Evolutionary conservation across 805 yeast species (phyloP).

Genomic region (Schwanniomyces vanrijiae): DNA sequence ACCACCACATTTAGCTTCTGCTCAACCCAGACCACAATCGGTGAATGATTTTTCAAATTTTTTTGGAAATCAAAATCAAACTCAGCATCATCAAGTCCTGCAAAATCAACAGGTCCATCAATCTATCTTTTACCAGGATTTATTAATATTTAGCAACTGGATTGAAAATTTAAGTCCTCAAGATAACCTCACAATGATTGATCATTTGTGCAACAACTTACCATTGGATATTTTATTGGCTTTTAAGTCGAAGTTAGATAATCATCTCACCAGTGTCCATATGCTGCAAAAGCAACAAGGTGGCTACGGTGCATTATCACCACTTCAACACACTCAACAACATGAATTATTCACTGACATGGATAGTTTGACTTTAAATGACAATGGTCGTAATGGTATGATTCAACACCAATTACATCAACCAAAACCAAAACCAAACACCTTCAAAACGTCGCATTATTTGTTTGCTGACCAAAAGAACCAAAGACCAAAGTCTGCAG

Average conservation of each 20-base stretch:
- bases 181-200: slow-evolving; percentile 54
- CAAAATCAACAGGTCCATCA: slow-evolving; percentile 14
- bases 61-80: slow-evolving; percentile 11
- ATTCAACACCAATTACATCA: slow-evolving; percentile 26
- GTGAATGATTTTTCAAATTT: slow-evolving; percentile 38
- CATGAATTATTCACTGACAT: slow-evolving; percentile 16
- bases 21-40: slow-evolving; percentile 43
- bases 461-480: slow-evolving; percentile 17
- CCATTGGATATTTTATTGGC: slow-evolving; percentile 52
- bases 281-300: slow-evolving; percentile 1
- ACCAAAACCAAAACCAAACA: slow-evolving; percentile 41
- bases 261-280: slow-evolving; percentile 21
- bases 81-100: slow-evolving; percentile 9
- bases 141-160: slow-evolving; percentile 52
- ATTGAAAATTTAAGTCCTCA: slow-evolving; percentile 48
- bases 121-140: slow-evolving; percentile 48
- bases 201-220: slow-evolving; percentile 50
- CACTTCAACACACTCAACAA: slow-evolving; percentile 10
- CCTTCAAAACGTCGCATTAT: slow-evolving; percentile 15
- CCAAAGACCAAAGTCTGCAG: slow-evolving; percentile 48
- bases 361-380: slow-evolving; percentile 15
- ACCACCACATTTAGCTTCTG: slow-evolving; percentile 23
- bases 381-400: slow-evolving; percentile 4
- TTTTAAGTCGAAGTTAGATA: slow-evolving; percentile 49
- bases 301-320: slow-evolving; percentile 6